These are phyloP conservation scores for Acanthamoeba healyi DNA, from an alignment of 208 protist species.

Conservation along the genomic window DNA sequence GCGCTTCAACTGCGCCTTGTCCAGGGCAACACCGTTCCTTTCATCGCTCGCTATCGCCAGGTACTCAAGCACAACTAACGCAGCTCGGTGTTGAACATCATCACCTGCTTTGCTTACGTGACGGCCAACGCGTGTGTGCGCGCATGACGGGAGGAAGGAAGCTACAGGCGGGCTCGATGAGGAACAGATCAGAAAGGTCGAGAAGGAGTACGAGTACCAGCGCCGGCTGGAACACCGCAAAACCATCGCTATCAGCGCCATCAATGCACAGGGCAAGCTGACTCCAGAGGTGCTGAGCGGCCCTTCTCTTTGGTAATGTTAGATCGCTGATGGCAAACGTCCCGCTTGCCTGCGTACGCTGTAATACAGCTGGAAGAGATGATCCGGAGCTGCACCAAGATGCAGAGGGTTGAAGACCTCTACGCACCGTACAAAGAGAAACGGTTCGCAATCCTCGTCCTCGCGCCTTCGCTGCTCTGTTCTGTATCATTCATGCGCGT, in stretches of 20 bases:
- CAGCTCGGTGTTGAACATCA: too few species aligned
- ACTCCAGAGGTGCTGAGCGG: not conserved
- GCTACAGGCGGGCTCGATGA: not conserved
- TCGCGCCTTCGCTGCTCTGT: not conserved
- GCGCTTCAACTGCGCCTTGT: not conserved
- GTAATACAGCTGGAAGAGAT: too few species aligned
- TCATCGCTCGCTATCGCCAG: not conserved
- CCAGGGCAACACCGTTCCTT: not conserved
- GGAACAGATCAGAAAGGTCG: not conserved
- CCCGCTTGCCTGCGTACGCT: too few species aligned
- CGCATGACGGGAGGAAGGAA: not conserved
- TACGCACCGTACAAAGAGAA: not conserved
- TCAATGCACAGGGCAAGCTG: not conserved
- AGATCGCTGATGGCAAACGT: too few species aligned
- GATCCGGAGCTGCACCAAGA: not conserved
- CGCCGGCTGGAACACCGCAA: not conserved
- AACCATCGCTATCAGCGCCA: not conserved
- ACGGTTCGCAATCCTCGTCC: not conserved
- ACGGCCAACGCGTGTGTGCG: too few species aligned
- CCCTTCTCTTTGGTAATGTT: too few species aligned
- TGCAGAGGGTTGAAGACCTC: not conserved
- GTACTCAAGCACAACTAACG: too few species aligned
- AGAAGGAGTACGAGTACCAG: not conserved
- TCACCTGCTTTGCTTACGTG: too few species aligned
- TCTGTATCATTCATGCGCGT: too few species aligned